Percentiles rank a stretch among this genome's conserved stretches.
Evolutionary conservation across 306 rosid species (phyloP).

Genomic region (Prunus salicina): DNA sequence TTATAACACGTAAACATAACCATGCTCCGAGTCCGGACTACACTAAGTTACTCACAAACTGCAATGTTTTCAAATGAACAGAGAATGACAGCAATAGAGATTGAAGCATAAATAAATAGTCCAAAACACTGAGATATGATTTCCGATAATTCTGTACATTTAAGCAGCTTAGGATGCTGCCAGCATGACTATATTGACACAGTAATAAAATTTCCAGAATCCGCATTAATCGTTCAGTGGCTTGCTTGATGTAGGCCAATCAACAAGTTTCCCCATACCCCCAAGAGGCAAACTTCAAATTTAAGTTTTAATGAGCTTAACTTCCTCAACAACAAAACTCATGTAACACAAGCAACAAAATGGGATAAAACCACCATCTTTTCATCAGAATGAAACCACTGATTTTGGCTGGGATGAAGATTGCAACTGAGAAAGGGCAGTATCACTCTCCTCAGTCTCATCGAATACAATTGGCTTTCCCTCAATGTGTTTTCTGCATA

Average conservation of each 20-base stretch:
- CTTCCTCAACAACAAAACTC: conserved; percentile 9
- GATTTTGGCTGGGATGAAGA: conserved; percentile 55
- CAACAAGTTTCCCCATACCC: conserved; percentile 8
- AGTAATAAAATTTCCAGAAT: conserved; percentile 17
- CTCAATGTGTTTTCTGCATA: conserved; percentile 56
- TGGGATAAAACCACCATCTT: conserved; percentile 7
- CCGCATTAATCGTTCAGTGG: conserved; percentile 15
- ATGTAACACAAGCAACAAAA: conserved; percentile 17
- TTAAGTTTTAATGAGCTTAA: conserved; percentile 5
- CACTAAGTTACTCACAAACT: too few species aligned
- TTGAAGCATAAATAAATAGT: not conserved
- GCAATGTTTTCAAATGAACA: not conserved
- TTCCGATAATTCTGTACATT: conserved; percentile 30
- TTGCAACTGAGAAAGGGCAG: conserved; percentile 51
- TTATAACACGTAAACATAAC: too few species aligned
- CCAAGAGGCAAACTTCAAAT: conserved; percentile 21
- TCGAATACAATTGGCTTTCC: conserved; percentile 59
- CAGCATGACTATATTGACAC: conserved; percentile 2
- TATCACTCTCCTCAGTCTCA: conserved; percentile 68
- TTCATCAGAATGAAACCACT: conserved; percentile 51
- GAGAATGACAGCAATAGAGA: not conserved
- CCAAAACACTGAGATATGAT: not conserved
- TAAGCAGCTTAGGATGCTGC: conserved; percentile 22
- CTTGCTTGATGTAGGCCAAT: conserved; percentile 21
- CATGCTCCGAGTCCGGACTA: too few species aligned